Conservation (phyloP, 2,329 filamentous ascomycete genomes). For the Fusarium bactridioides region DNA sequence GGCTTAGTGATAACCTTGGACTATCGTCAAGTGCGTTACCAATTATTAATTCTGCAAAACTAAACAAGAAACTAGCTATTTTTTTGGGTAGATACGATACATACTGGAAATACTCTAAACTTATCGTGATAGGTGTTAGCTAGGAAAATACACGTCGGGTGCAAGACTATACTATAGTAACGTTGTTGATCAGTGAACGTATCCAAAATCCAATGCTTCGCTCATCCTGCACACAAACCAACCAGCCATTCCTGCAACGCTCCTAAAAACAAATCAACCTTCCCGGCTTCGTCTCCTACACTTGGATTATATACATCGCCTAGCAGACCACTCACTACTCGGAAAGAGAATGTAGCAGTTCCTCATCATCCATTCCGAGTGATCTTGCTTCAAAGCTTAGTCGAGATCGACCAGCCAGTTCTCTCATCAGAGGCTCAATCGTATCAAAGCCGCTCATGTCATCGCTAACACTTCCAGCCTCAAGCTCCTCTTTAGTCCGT, state of each 20-base stretch:
- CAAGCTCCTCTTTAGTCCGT: conserved; percentile 37
- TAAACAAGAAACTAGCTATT: background rate
- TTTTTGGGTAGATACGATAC: background rate
- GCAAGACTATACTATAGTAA: conserved; percentile 25
- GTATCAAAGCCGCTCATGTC: conserved; percentile 49
- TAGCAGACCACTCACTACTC: background rate
- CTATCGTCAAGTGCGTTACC: background rate
- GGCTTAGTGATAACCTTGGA: background rate
- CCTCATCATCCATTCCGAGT: conserved; percentile 37
- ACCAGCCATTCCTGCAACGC: background rate
- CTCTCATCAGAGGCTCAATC: conserved; percentile 56
- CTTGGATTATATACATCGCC: background rate
- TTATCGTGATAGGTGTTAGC: conserved; percentile 32
- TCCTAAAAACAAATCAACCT: background rate
- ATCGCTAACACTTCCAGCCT: conserved; percentile 39
- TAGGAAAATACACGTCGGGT: conserved; percentile 34
- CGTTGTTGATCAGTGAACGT: background rate
- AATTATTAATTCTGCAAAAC: background rate
- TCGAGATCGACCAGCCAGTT: conserved; percentile 48
- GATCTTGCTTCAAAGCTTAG: conserved; percentile 39
- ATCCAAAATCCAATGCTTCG: conserved; percentile 25
- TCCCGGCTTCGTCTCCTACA: background rate
- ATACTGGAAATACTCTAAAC: conserved; percentile 14
- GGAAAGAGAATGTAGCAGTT: conserved; percentile 26
- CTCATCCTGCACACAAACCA: conserved; percentile 5